These are phyloP conservation scores for Pisolithus thermaeus DNA, from an alignment of 1,284 basidiomycete genomes.

Conservation along the genomic window DNA sequence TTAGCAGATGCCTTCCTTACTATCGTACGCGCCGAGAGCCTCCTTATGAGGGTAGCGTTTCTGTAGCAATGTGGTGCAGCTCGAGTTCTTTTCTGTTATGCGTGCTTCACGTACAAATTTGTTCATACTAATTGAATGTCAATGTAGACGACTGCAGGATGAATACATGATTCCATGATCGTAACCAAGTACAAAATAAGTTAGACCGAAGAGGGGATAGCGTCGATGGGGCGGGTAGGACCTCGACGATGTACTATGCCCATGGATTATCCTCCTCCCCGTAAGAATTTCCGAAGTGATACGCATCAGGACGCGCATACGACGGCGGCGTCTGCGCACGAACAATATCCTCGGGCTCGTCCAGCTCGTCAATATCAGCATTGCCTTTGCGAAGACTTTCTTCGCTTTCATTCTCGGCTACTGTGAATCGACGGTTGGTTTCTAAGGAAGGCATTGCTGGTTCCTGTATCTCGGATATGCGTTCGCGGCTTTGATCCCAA, in stretches of 20 bases:
- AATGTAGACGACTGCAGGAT: no score
- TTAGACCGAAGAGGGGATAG: no score
- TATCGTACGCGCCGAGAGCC: no score
- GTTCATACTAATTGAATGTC: no score
- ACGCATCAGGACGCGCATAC: slow-evolving; percentile 7
- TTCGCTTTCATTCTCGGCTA: background rate
- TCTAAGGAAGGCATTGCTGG: background rate
- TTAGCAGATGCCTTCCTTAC: no score
- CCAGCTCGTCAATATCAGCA: background rate
- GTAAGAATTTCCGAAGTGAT: slow-evolving; percentile 6
- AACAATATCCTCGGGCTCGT: slow-evolving; percentile 5
- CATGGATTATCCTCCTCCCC: slow-evolving; percentile 21
- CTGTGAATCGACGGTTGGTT: background rate
- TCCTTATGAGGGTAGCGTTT: no score
- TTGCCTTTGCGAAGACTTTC: slow-evolving; percentile 1
- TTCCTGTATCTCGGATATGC: background rate
- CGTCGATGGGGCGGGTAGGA: no score
- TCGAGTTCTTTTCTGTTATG: no score
- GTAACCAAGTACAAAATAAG: no score
- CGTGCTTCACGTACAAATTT: no score
- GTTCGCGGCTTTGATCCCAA: slow-evolving; percentile 15
- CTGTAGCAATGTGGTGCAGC: no score
- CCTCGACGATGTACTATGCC: slow-evolving; percentile 10
- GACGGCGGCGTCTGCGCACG: slow-evolving; percentile 16
- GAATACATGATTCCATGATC: no score